These are phyloP conservation scores for Phytopythium mirpurense DNA, from an alignment of 352 stramenopile genomes.

Conservation along the genomic window DNA sequence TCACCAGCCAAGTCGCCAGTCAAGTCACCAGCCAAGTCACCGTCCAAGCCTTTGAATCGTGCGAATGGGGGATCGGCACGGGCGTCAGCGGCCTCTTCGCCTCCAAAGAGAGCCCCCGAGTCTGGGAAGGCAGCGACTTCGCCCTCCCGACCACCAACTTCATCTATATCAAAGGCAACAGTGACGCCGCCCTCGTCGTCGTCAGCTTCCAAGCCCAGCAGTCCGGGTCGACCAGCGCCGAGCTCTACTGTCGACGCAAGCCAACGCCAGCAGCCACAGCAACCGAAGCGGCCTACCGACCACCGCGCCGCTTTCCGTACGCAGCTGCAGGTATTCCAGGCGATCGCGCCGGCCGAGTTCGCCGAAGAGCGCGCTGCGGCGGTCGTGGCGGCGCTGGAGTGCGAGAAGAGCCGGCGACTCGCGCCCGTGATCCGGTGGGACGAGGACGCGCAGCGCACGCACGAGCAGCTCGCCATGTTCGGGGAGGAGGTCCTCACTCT, in stretches of 20 bases:
- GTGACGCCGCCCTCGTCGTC: no score
- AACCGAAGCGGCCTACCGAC: background rate
- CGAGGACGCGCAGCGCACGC: slow-evolving; percentile 33
- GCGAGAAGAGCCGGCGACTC: slow-evolving; percentile 24
- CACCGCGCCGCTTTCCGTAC: slow-evolving; percentile 5
- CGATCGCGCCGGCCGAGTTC: slow-evolving; percentile 29
- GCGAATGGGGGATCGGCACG: background rate
- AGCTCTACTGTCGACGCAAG: background rate
- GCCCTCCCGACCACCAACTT: slow-evolving; percentile 5
- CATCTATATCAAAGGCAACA: background rate
- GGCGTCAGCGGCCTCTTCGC: background rate
- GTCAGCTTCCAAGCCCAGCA: background rate
- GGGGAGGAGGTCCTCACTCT: slow-evolving; percentile 54
- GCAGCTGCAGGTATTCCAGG: slow-evolving; percentile 21
- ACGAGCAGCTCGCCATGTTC: slow-evolving; percentile 60
- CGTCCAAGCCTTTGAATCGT: background rate
- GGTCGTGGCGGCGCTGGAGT: slow-evolving; percentile 35
- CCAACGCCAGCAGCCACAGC: slow-evolving; percentile 8
- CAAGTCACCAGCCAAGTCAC: background rate
- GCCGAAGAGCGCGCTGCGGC: slow-evolving; percentile 35
- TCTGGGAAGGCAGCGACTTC: slow-evolving; percentile 1
- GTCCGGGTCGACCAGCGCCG: background rate
- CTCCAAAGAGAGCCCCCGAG: slow-evolving; percentile 3
- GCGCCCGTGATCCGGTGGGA: slow-evolving; percentile 47
- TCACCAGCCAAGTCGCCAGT: slow-evolving; percentile 1